Conservation (phyloP, 257 asterid species). For the Eustoma russellianum region DNA sequence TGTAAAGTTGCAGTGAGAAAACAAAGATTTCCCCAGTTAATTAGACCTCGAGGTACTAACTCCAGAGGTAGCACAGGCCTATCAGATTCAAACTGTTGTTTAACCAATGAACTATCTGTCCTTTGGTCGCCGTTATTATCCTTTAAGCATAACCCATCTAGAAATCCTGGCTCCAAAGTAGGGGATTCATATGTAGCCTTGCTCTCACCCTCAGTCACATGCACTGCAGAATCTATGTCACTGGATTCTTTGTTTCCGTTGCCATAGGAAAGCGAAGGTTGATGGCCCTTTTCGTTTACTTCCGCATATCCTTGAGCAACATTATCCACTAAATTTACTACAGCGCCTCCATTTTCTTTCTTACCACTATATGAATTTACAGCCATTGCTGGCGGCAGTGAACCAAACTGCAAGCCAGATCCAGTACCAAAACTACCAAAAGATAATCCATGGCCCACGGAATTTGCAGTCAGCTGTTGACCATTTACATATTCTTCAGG, state of each 20-base stretch:
- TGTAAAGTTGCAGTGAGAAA: slow-evolving; percentile 92
- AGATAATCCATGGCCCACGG: slow-evolving; percentile 27
- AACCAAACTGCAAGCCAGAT: slow-evolving; percentile 18
- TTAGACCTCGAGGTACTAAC: slow-evolving; percentile 72
- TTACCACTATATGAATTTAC: slow-evolving; percentile 15
- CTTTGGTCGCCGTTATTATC: slow-evolving; percentile 29
- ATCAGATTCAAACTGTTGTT: slow-evolving; percentile 17
- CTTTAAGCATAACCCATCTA: slow-evolving; percentile 17
- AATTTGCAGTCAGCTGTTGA: slow-evolving; percentile 20
- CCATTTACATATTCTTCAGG: slow-evolving; percentile 14
- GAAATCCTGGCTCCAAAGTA: slow-evolving; percentile 12
- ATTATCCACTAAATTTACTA: slow-evolving; percentile 11
- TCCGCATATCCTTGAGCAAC: too few species aligned
- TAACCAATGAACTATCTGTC: slow-evolving; percentile 20
- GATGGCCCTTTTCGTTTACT: slow-evolving; percentile 1
- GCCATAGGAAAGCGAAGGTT: slow-evolving; percentile 7
- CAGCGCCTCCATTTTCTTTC: slow-evolving; percentile 18
- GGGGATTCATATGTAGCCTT: slow-evolving; percentile 17
- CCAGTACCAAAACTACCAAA: slow-evolving; percentile 40
- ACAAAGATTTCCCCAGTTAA: slow-evolving; percentile 84
- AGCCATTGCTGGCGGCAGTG: slow-evolving; percentile 18
- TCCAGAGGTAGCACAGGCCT: slow-evolving; percentile 32
- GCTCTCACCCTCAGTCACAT: slow-evolving; percentile 23
- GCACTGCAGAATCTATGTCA: slow-evolving; percentile 17
- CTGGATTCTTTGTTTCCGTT: slow-evolving; percentile 22